Evolutionary conservation across 2,329 filamentous ascomycete genomes (phyloP), one percentile per base, ranked within the genome.

Genomic region (Polychaeton citri): DNA sequence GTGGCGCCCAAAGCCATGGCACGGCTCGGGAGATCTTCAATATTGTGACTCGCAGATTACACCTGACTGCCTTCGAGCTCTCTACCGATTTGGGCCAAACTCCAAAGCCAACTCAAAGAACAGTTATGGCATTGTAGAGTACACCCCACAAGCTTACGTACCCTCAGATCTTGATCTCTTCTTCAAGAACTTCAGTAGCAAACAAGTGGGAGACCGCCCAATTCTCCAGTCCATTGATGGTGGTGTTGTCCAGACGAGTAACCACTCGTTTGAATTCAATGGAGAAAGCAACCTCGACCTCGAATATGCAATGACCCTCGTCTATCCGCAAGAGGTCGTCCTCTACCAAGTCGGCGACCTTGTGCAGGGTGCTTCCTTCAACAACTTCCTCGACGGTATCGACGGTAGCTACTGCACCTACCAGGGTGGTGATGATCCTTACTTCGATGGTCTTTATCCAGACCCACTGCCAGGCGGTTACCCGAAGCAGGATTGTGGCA

Each of bases 221-320:
- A 59, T 44, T 21, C 45, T 51, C 20, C 49, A 48, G 37, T 52
- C 41, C 21, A 58, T 55, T 39, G 49, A 44, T 40, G 53, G 53
- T 2, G 53, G 47, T 16, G 54, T 55, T 8, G 57, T 65, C 9
- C 66, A 69, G 37, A 64, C 54, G 16, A 51, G 45, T 2, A 52
- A 50, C 3, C 52, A 58, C 36, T 41, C 51, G 6, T 61, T 60
- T 37, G 49, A 49, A 31, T 55, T 46, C 44, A 64, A 63, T 16
- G 63, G 62, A 31, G 72, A 76, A 54, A 68, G 68, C 2, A 54
- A 68, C 26, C 60, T 76, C 9, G 72, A 76, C 44, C 59, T 76
- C 3, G 56, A 72, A 40, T 69, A 72, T 42, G 66, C 66, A 36
- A 72, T 69, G 52, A 52, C 67, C 6, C 55, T 74, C 24, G 61